Evolutionary conservation across 2,329 filamentous ascomycete species (phyloP).

Genomic region (Alternaria hordeiaustralica): DNA sequence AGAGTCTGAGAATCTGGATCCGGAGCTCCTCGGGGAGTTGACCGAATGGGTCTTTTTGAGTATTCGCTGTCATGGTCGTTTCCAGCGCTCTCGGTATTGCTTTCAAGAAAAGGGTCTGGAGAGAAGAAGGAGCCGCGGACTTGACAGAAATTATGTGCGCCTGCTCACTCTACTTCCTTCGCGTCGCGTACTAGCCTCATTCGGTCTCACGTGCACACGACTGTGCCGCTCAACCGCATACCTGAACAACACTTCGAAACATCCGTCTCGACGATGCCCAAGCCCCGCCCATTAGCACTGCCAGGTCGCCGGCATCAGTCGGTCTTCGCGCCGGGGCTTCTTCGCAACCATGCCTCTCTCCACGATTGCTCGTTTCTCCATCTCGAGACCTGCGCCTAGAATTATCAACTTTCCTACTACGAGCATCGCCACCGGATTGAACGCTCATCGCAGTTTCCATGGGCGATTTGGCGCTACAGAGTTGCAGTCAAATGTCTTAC

Average conservation of each 20-base stretch:
- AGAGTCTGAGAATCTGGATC: constrained; percentile 11
- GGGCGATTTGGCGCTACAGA: not conserved
- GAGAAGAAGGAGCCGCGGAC: not conserved
- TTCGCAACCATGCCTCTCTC: not conserved
- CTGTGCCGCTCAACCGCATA: not conserved
- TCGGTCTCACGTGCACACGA: not conserved
- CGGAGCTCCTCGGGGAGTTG: constrained; percentile 12
- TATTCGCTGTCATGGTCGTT: not conserved
- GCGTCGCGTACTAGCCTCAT: too few relatives aligned
- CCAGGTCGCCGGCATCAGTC: not conserved
- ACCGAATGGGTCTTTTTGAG: constrained; percentile 5
- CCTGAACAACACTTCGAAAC: not conserved
- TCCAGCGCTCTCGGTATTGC: not conserved
- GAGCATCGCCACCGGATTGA: not conserved
- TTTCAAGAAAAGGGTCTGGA: not conserved
- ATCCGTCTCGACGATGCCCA: not conserved
- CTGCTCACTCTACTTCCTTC: too few relatives aligned
- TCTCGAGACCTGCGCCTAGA: not conserved
- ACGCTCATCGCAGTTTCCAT: not conserved
- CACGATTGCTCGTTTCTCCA: not conserved
- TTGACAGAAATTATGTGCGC: not conserved
- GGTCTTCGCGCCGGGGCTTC: not conserved
- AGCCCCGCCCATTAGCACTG: not conserved
- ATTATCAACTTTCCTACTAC: not conserved
- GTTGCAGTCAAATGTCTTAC: not conserved